Conservation (phyloP, 106 monocot species). For the Hemerocallis citrina region DNA sequence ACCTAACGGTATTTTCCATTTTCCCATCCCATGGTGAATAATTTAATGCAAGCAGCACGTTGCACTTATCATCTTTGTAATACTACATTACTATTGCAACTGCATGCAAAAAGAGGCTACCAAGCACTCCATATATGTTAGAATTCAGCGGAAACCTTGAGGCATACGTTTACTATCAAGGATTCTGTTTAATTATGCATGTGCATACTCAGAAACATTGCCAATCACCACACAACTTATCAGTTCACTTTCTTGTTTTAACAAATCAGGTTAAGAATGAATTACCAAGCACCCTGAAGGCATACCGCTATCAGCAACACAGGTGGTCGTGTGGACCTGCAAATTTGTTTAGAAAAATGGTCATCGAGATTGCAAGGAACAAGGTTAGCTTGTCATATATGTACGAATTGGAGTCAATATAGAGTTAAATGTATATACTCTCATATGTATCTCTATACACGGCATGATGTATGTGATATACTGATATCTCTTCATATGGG, state of each 20-base stretch:
- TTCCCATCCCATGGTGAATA: not conserved
- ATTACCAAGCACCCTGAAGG: slow-evolving; percentile 36
- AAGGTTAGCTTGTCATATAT: slow-evolving; percentile 22
- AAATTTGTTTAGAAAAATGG: slow-evolving; percentile 39
- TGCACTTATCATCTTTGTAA: not conserved
- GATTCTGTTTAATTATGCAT: not conserved
- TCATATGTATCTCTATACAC: too few species aligned
- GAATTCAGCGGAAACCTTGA: not conserved
- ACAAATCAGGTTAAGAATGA: slow-evolving; percentile 32
- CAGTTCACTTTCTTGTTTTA: not conserved
- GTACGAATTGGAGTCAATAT: not conserved
- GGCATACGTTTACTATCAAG: not conserved
- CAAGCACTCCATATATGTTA: not conserved
- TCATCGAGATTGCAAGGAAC: slow-evolving; percentile 31
- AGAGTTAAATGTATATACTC: not conserved
- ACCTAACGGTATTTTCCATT: slow-evolving; percentile 16
- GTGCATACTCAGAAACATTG: too few species aligned
- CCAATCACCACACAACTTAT: not conserved
- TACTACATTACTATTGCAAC: not conserved
- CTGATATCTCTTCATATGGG: not conserved
- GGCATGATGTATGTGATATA: too few species aligned
- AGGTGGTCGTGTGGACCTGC: slow-evolving; percentile 44
- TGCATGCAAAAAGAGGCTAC: too few species aligned
- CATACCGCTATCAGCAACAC: slow-evolving; percentile 42
- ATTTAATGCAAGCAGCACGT: not conserved